Percentiles rank a stretch among this genome's conserved stretches.
phyloP scores from a whole-genome alignment of 2,329 filamentous ascomycete species.

The Alternaria sp. region DNA sequence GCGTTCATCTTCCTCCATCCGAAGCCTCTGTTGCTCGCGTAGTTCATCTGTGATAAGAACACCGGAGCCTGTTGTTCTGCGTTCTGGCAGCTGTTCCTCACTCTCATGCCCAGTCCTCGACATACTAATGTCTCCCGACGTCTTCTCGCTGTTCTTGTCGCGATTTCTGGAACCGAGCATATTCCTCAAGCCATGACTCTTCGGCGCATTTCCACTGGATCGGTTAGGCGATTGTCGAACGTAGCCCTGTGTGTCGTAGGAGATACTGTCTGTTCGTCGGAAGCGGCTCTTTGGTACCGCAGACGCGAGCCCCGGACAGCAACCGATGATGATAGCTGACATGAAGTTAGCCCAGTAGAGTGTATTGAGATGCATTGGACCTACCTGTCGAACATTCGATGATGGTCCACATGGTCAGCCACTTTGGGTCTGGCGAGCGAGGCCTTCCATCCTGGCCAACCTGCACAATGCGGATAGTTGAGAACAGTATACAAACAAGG shows the following conservation, averaged over 20 bases:
- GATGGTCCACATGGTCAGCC: conserved; percentile 48
- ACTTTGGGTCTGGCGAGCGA: conserved; percentile 40
- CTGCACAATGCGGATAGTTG: conserved; percentile 41
- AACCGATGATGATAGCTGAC: conserved; percentile 35
- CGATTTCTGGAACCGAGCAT: conserved; percentile 12
- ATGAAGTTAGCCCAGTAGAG: not conserved
- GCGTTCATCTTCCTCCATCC: conserved; percentile 2
- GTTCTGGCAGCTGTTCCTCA: conserved; percentile 19
- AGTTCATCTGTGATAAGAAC: conserved; percentile 9
- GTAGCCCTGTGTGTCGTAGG: conserved; percentile 20
- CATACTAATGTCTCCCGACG: conserved; percentile 3
- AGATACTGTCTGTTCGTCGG: not conserved
- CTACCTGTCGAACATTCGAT: conserved; percentile 48
- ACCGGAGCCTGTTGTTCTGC: conserved; percentile 4
- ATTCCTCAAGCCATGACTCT: conserved; percentile 9
- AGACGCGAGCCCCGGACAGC: conserved; percentile 26
- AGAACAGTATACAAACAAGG: conserved; percentile 35
- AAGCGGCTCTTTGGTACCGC: conserved; percentile 16
- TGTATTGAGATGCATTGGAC: not conserved
- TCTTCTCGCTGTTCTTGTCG: conserved; percentile 7
- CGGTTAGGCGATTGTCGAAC: conserved; percentile 12
- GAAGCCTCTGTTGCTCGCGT: conserved; percentile 3
- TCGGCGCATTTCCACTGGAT: conserved; percentile 1
- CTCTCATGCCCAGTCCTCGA: conserved; percentile 9
- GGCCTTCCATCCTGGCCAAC: conserved; percentile 37